Base-by-base conservation (phyloP, 1,284 basidiomycete species). In the Heterobasidion irregulare region DNA sequence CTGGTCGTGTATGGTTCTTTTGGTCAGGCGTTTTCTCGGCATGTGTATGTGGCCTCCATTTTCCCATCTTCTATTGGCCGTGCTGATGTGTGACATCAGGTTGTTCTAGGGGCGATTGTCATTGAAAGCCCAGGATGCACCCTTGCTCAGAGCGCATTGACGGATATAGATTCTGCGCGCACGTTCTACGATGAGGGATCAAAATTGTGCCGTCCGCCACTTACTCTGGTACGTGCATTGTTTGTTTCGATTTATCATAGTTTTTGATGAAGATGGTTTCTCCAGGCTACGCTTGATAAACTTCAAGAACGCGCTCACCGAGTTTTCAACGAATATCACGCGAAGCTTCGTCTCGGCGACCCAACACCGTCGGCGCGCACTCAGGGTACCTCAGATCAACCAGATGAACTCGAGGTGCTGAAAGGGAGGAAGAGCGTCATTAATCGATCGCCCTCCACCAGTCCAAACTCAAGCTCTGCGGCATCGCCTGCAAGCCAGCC, bases 11-110 rank as follows among this genome's bases (percentile, higher is more conserved):
- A 15, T 79, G 77, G 75, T 78, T 73, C 61, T 78, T 80, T 62
- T 82, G 79, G 80, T 75, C 77, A 1, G 68, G 68, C 2, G 63
- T 77, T 44, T 79, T 76, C 57, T 76, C 77, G 1, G 68, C 78
- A 9, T 78, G 77, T 56, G 79, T 80, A 62, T 53, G 72, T 66
- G n/a, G 50, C 46, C 49, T 34, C 4, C 26, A 35, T 48, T 46
- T 50, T 48, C 33, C 34, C 26, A 13, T 16, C 26, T 15, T 9
- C 33, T 26, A 50, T 3, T 7, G 2, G 6, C 4, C n/a, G n/a
- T 50, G 8, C 34, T 50, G 48, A 50, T 36, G 33, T 26, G 32
- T 55, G 9, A 55, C 35, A 9, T 19, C 43, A 79, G 78, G 69
- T 78, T 35, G 66, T 77, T 15, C 67, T 80, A 38, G 75, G 73